phyloP scores from a whole-genome alignment of 306 rosid genomes.

The Acacia acuminata region DNA sequence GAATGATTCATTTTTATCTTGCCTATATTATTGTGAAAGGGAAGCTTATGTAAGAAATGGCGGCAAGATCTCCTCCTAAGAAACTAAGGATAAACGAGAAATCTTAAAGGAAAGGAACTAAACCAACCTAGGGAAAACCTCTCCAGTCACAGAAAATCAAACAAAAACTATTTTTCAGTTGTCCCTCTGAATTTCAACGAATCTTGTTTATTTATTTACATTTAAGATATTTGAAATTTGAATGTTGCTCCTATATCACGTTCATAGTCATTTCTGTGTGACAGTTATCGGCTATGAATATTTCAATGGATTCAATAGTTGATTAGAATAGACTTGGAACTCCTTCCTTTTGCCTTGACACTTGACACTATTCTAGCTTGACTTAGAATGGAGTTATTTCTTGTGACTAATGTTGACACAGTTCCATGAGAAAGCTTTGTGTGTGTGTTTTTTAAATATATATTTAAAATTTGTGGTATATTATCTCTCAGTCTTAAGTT shows the following conservation, averaged over 20 bases:
- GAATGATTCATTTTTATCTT: not conserved
- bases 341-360: no score
- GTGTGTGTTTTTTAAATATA: not conserved
- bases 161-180: not conserved
- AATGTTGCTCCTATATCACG: not conserved
- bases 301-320: not conserved
- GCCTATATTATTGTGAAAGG: not conserved
- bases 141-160: not conserved
- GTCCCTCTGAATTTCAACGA: not conserved
- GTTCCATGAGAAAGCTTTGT: not conserved
- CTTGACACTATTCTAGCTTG: not conserved
- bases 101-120: not conserved
- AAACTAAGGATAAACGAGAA: not conserved
- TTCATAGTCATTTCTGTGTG: not conserved
- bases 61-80: not conserved
- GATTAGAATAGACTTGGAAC: not conserved
- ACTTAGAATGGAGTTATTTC: slow-evolving; percentile 7
- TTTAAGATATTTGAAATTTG: not conserved
- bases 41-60: not conserved
- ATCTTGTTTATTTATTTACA: not conserved
- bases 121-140: not conserved
- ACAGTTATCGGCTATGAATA: not conserved
- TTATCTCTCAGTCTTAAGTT: slow-evolving; percentile 24
- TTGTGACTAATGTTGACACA: not conserved
- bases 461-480: not conserved